phyloP scores from a whole-genome alignment of 768 basidiomycete species.

The Chlorophyllum brunneum region DNA sequence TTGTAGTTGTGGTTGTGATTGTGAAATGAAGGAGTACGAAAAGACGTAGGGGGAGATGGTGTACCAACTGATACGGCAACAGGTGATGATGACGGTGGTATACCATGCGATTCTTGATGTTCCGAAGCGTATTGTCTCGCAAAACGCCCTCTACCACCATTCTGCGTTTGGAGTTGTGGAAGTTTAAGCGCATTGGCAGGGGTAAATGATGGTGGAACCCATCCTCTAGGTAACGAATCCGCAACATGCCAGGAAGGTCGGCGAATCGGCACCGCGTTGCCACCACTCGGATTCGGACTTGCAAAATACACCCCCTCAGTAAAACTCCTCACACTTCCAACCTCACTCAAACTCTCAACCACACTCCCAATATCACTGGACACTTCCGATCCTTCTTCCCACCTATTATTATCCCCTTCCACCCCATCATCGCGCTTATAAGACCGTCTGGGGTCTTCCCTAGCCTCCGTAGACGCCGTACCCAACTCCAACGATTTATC shows the following conservation, averaged over 20 bases:
- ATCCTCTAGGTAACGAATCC: slow-evolving; percentile 20
- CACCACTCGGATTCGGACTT: slow-evolving; percentile 1
- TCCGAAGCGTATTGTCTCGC: slow-evolving; percentile 21
- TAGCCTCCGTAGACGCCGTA: slow-evolving; percentile 59
- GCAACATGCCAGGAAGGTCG: slow-evolving; percentile 48
- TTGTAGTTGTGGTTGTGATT: slow-evolving; percentile 16
- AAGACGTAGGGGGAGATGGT: slow-evolving; percentile 5
- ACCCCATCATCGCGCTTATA: not conserved
- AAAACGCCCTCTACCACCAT: slow-evolving; percentile 23
- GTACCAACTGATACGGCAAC: not conserved
- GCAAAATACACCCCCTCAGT: slow-evolving; percentile 42
- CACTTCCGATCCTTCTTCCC: slow-evolving; percentile 49
- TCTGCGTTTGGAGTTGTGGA: not conserved
- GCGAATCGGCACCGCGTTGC: slow-evolving; percentile 29
- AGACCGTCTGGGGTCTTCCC: too few relatives aligned
- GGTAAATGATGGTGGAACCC: slow-evolving; percentile 11
- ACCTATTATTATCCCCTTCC: not conserved
- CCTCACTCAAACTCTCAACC: not conserved
- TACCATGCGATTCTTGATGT: slow-evolving; percentile 13
- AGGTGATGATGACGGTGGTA: not conserved
- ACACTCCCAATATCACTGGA: slow-evolving; percentile 66
- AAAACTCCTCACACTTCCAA: slow-evolving; percentile 42
- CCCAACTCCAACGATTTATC: slow-evolving; percentile 66
- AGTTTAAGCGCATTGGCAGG: slow-evolving; percentile 17
- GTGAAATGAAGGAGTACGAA: slow-evolving; percentile 29